phyloP scores from a whole-genome alignment of 192 early-diverging fungal species.

The Kappamyces sp. region DNA sequence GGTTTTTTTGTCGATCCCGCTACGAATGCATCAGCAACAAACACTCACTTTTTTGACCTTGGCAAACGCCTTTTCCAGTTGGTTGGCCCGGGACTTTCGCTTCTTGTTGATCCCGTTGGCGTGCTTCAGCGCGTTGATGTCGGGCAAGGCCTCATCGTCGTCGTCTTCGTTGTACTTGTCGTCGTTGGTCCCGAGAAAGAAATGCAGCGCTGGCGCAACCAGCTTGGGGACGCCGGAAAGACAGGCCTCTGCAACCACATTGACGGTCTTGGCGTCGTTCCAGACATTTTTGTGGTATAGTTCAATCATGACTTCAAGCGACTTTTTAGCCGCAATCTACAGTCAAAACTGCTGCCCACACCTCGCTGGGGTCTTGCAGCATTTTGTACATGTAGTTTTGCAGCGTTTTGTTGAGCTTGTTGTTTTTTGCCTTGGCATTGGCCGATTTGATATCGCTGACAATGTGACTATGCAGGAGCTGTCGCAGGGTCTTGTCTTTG shows the following conservation, averaged over 20 bases:
- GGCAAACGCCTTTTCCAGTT: slow-evolving; percentile 73
- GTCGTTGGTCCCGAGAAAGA: slow-evolving; percentile 76
- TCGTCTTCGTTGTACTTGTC: slow-evolving; percentile 62
- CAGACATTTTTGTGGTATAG: slow-evolving; percentile 95
- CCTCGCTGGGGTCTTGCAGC: slow-evolving; percentile 62
- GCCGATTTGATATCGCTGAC: slow-evolving; percentile 91
- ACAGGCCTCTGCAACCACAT: slow-evolving; percentile 95
- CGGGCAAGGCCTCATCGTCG: slow-evolving; percentile 64
- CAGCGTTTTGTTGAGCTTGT: slow-evolving; percentile 94
- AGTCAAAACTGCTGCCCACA: slow-evolving; percentile 9
- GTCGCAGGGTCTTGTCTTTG: slow-evolving; percentile 85
- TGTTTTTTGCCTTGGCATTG: slow-evolving; percentile 91
- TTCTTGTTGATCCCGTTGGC: slow-evolving; percentile 77
- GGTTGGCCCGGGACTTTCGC: slow-evolving; percentile 68
- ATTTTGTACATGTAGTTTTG: slow-evolving; percentile 99
- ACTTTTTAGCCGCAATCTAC: slow-evolving; percentile 88
- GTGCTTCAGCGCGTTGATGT: slow-evolving; percentile 74
- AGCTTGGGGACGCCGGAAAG: slow-evolving; percentile 89
- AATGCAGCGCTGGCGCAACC: slow-evolving; percentile 85
- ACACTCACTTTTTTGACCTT: slow-evolving; percentile 49
- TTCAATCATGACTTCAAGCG: slow-evolving; percentile 94
- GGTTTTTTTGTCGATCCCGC: slow-evolving; percentile 58
- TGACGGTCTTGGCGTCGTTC: slow-evolving; percentile 98
- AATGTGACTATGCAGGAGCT: slow-evolving; percentile 86
- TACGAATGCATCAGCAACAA: slow-evolving; percentile 15